phyloP scores from a whole-genome alignment of 1,139 yeast genomes.

The Suhomyces taliae region DNA sequence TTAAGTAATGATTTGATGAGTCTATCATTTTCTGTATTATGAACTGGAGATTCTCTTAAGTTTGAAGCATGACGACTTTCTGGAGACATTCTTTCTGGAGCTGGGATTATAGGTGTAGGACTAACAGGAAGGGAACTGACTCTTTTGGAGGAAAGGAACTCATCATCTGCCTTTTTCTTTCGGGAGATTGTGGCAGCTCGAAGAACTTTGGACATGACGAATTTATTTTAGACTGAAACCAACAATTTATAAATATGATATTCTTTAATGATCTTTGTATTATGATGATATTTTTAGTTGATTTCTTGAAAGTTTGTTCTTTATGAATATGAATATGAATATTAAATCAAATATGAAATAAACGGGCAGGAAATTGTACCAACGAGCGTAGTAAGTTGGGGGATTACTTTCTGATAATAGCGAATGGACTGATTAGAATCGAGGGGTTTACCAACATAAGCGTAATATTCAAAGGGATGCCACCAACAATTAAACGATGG shows the following conservation, averaged over 20 bases:
- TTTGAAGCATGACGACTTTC: background rate
- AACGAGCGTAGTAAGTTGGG: background rate
- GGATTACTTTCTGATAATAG: background rate
- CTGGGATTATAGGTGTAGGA: background rate
- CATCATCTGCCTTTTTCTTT: background rate
- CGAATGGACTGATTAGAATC: background rate
- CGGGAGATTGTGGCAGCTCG: slow-evolving; percentile 3
- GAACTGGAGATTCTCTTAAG: background rate
- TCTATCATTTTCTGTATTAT: slow-evolving; percentile 21
- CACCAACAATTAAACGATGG: background rate
- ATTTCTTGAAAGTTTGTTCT: too few species aligned
- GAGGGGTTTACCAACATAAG: background rate
- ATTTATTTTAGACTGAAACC: too few species aligned
- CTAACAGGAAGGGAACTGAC: background rate
- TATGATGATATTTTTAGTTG: too few species aligned
- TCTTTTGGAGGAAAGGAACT: background rate
- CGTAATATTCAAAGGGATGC: background rate
- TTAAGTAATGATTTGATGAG: slow-evolving; percentile 33
- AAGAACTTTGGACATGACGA: slow-evolving; percentile 6
- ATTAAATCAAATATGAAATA: too few species aligned
- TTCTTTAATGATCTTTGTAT: too few species aligned
- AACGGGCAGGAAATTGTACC: background rate
- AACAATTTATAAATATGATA: too few species aligned
- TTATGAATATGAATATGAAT: too few species aligned
- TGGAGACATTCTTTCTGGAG: background rate